Percentiles rank a stretch among this genome's conserved stretches.
Conservation (phyloP, 768 basidiomycete species). For the Auricularia sp. region DNA sequence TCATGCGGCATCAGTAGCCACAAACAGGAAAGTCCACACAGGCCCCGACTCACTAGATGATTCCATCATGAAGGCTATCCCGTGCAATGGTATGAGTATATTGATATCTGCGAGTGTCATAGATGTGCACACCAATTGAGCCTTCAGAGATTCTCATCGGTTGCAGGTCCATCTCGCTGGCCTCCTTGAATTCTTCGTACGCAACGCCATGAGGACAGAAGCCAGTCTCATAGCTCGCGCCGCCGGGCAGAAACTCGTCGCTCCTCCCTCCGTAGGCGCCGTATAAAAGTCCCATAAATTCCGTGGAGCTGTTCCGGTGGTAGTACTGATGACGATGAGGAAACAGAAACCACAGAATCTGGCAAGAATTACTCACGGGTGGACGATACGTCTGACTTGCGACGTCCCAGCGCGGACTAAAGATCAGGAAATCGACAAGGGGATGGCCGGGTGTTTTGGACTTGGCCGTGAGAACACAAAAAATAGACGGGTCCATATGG, state of each 20-base stretch:
- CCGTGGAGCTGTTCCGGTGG: slow-evolving; percentile 51
- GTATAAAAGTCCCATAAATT: slow-evolving; percentile 56
- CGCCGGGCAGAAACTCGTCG: slow-evolving; percentile 52
- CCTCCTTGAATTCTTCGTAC: slow-evolving; percentile 45
- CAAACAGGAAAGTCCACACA: slow-evolving; percentile 21
- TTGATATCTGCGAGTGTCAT: too few relatives aligned
- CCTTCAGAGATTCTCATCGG: slow-evolving; percentile 45
- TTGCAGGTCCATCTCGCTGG: slow-evolving; percentile 38
- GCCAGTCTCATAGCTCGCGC: slow-evolving; percentile 51
- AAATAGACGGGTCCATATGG: slow-evolving; percentile 61
- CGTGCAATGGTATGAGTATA: neutral
- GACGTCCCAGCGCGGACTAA: slow-evolving; percentile 57
- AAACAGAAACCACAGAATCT: neutral
- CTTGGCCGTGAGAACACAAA: slow-evolving; percentile 57
- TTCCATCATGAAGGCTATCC: neutral
- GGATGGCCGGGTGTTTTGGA: slow-evolving; percentile 50
- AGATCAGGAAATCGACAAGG: slow-evolving; percentile 54
- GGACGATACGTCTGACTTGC: slow-evolving; percentile 48
- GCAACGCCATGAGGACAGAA: slow-evolving; percentile 56
- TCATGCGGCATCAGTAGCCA: neutral
- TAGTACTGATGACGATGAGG: slow-evolving; percentile 34
- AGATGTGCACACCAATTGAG: slow-evolving; percentile 31
- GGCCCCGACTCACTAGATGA: neutral
- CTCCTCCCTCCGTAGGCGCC: slow-evolving; percentile 55
- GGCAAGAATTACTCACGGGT: slow-evolving; percentile 29